A percentile compares a stretch with the other conserved stretches of the same genome.
Conservation (phyloP, 495 filamentous ascomycete species). For the Lophium mytilinum region DNA sequence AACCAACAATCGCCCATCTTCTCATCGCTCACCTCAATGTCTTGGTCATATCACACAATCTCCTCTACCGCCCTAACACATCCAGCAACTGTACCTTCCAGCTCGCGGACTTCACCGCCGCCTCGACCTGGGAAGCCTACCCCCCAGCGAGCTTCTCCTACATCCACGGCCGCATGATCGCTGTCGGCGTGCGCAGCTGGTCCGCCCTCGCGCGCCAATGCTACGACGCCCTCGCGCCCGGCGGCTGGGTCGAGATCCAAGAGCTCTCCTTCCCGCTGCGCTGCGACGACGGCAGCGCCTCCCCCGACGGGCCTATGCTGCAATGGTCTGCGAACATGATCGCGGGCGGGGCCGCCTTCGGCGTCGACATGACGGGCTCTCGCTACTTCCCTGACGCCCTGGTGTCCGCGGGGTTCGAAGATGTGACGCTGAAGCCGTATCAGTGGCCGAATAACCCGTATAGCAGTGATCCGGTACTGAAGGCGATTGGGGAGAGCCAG, state of each 20-base stretch:
- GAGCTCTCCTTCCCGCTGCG: neutral
- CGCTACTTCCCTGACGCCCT: neutral
- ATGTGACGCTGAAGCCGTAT: neutral
- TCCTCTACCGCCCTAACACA: too few species aligned
- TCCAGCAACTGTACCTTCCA: too few species aligned
- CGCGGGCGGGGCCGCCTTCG: neutral
- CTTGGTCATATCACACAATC: too few species aligned
- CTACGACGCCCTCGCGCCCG: neutral
- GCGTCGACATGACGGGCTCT: neutral
- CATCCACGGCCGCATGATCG: neutral
- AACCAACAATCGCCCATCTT: too few species aligned
- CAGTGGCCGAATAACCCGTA: neutral
- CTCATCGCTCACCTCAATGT: too few species aligned
- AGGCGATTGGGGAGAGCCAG: neutral
- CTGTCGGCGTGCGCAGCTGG: neutral
- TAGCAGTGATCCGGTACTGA: neutral
- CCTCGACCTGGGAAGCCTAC: too few species aligned
- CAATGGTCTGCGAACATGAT: neutral
- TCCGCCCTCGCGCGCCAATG: neutral
- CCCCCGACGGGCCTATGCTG: neutral
- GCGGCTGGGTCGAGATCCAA: constrained; percentile 5
- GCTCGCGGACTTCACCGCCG: too few species aligned
- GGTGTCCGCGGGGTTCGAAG: neutral
- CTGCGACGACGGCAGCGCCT: constrained; percentile 17
- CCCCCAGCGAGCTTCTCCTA: neutral